Percentiles rank a stretch among this genome's conserved stretches.
Evolutionary conservation across 179 eudicot genomes (phyloP).

Genomic region (Corrigiola litoralis): DNA sequence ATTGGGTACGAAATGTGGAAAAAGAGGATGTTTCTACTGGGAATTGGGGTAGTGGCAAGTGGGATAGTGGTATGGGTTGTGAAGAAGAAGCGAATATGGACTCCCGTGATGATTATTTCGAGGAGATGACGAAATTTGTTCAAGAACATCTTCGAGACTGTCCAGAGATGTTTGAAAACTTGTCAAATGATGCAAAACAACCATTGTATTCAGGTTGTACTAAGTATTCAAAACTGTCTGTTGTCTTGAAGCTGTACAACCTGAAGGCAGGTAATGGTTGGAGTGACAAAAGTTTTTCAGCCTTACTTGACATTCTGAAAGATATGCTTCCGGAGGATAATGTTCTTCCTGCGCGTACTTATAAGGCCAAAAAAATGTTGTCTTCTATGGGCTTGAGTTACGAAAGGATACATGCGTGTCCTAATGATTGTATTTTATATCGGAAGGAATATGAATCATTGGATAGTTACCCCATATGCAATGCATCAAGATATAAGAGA

Average conservation of each 20-base stretch:
- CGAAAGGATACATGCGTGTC: conserved; percentile 10
- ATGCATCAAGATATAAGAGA: not conserved
- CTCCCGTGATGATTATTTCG: not conserved
- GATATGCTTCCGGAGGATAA: not conserved
- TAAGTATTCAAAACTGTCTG: not conserved
- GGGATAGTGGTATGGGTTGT: not conserved
- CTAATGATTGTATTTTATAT: not conserved
- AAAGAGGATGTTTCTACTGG: not conserved
- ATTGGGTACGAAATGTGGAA: not conserved
- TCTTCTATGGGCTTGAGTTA: not conserved
- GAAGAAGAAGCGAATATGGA: not conserved
- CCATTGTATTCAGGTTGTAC: not conserved
- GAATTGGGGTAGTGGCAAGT: not conserved
- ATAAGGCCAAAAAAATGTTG: conserved; percentile 2
- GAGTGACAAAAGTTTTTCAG: not conserved
- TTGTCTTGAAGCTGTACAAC: not conserved
- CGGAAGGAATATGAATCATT: not conserved
- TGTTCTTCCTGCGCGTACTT: not conserved
- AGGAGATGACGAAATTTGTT: not conserved
- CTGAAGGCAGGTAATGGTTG: not conserved
- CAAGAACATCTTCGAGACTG: not conserved
- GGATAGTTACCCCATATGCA: not conserved
- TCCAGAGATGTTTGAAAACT: not conserved
- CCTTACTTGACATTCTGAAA: not conserved
- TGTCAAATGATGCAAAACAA: not conserved